phyloP scores from a whole-genome alignment of 2,329 filamentous ascomycete species.

The Rachicladosporium sp. region DNA sequence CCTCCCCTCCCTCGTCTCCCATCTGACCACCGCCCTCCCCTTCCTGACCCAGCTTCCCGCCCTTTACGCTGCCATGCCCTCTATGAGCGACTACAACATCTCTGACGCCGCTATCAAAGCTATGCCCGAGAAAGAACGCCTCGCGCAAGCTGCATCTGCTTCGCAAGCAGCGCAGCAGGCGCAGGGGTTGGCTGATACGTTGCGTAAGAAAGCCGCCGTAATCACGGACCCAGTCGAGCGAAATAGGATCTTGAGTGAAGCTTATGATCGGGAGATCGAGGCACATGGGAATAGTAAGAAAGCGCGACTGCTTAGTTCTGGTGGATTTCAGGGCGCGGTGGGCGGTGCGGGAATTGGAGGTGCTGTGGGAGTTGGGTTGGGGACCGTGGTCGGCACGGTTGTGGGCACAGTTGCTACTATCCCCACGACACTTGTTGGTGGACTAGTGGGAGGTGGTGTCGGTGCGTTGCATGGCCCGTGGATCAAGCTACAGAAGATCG shows the following conservation, averaged over 20 bases:
- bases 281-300: slow-evolving; percentile 19
- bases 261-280: slow-evolving; percentile 21
- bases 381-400: slow-evolving; percentile 29
- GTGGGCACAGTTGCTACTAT: slow-evolving; percentile 28
- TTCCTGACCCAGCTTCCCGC: too few relatives aligned
- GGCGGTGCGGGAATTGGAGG: slow-evolving; percentile 32
- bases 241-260: slow-evolving; percentile 17
- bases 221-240: slow-evolving; percentile 16
- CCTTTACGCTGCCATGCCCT: too few relatives aligned
- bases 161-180: slow-evolving; percentile 4
- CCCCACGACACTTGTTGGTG: slow-evolving; percentile 28
- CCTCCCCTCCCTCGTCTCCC: too few relatives aligned
- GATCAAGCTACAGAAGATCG: slow-evolving; percentile 26
- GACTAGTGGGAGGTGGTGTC: slow-evolving; percentile 28
- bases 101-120: background rate
- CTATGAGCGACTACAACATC: background rate
- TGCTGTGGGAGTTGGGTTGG: slow-evolving; percentile 29
- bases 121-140: slow-evolving; percentile 5
- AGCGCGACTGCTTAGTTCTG: slow-evolving; percentile 17
- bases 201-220: slow-evolving; percentile 12
- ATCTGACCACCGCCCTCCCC: too few relatives aligned
- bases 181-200: slow-evolving; percentile 1
- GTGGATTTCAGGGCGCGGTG: slow-evolving; percentile 29
- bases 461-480: slow-evolving; percentile 32
- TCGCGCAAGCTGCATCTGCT: slow-evolving; percentile 3